phyloP scores from a whole-genome alignment of 371 early-diverging fungal genomes.

The Zancudomyces culisetae region DNA sequence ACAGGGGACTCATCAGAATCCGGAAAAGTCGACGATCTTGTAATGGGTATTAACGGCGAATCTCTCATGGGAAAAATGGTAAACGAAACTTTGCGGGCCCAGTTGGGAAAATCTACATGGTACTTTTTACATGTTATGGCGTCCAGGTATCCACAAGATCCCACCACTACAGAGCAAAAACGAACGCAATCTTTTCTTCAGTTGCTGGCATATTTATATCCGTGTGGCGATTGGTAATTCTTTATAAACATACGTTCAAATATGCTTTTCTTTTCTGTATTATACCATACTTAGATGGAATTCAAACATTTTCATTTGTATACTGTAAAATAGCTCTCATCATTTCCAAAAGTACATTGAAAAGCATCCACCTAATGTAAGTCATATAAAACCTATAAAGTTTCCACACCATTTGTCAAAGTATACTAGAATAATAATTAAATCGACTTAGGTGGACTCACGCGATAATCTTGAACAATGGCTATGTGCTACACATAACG shows the following conservation, averaged over 20 bases:
- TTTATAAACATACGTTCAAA: neutral
- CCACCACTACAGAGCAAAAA: conserved; percentile 58
- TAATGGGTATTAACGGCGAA: neutral
- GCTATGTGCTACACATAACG: conserved; percentile 90
- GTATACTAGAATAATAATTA: neutral
- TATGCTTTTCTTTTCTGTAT: neutral
- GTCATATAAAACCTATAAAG: neutral
- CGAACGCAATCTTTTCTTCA: conserved; percentile 61
- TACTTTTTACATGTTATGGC: conserved; percentile 94
- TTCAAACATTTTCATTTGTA: neutral
- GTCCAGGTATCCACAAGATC: conserved; percentile 74
- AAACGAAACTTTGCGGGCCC: conserved; percentile 59
- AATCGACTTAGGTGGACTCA: conserved; percentile 17
- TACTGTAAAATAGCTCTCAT: conserved; percentile 36
- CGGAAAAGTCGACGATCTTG: no score
- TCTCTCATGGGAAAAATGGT: conserved; percentile 53
- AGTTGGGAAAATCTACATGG: conserved; percentile 27
- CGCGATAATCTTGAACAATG: conserved; percentile 68
- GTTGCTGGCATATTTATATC: conserved; percentile 79
- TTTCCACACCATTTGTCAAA: neutral
- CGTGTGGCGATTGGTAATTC: conserved; percentile 91
- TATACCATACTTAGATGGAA: neutral
- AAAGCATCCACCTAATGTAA: conserved; percentile 66
- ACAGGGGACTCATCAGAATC: no score
- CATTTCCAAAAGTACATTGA: conserved; percentile 69